These are phyloP conservation scores for Colletotrichum spinosum DNA, from an alignment of 2,329 filamentous ascomycete genomes.

Conservation along the genomic window DNA sequence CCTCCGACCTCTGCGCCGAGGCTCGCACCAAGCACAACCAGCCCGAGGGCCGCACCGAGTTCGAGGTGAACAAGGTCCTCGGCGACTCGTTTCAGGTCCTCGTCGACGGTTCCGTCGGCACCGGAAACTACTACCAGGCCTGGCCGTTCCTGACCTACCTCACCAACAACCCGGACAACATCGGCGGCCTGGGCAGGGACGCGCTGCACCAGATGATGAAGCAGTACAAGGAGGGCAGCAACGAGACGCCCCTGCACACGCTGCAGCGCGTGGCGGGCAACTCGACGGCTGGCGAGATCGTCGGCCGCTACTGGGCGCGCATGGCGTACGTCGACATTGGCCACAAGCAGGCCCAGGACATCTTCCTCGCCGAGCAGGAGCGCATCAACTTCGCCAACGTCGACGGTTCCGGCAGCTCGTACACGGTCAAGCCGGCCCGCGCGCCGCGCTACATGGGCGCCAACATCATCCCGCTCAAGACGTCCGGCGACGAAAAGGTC, in stretches of 20 bases:
- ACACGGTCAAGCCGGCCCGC: conserved; percentile 55
- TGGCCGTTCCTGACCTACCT: conserved; percentile 64
- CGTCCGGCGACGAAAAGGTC: conserved; percentile 44
- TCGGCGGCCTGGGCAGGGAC: conserved; percentile 52
- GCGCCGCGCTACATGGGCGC: conserved; percentile 62
- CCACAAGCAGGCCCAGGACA: conserved; percentile 52
- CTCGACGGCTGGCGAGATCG: conserved; percentile 52
- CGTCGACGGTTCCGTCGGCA: conserved; percentile 55
- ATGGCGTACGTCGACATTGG: conserved; percentile 66
- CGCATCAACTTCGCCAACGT: conserved; percentile 56
- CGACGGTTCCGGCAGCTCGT: conserved; percentile 49
- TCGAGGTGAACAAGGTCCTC: conserved; percentile 58
- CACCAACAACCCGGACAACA: conserved; percentile 59
- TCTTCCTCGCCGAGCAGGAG: conserved; percentile 50
- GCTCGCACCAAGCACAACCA: conserved; percentile 52
- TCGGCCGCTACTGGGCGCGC: conserved; percentile 63
- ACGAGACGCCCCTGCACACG: conserved; percentile 62
- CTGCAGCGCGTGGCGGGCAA: conserved; percentile 52
- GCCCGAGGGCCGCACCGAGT: conserved; percentile 49
- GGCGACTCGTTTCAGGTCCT: conserved; percentile 60
- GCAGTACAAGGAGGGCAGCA: conserved; percentile 56
- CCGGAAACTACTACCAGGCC: conserved; percentile 63
- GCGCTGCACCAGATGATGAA: conserved; percentile 56
- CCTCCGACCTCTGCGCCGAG: conserved; percentile 54
- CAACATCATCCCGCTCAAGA: conserved; percentile 59